Evolutionary conservation across 1,139 yeast genomes (phyloP).

Genomic region (Yamadazyma songkhlaensis): DNA sequence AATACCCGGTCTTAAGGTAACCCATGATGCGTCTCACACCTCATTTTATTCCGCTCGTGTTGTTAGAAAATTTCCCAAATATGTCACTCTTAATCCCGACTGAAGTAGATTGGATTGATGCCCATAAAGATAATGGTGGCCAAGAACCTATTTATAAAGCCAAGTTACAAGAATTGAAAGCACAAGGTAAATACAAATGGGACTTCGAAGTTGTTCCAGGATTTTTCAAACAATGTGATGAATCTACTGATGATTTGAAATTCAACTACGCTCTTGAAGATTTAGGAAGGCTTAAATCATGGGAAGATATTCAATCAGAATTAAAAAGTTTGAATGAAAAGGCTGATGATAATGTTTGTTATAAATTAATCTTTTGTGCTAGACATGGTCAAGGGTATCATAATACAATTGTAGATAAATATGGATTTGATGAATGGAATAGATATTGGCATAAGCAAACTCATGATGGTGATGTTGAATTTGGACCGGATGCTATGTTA

Average conservation of each 20-base stretch:
- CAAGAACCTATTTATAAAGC: slow-evolving; percentile 10
- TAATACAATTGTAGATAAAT: slow-evolving; percentile 55
- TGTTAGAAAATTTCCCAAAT: neutral
- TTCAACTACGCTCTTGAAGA: slow-evolving; percentile 49
- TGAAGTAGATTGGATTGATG: slow-evolving; percentile 32
- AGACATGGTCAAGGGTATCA: slow-evolving; percentile 83
- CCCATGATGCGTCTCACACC: neutral
- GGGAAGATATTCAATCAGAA: slow-evolving; percentile 43
- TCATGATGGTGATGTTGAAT: slow-evolving; percentile 53
- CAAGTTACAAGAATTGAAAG: slow-evolving; percentile 7
- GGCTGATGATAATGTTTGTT: slow-evolving; percentile 35
- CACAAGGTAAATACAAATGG: slow-evolving; percentile 28
- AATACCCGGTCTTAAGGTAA: too few relatives aligned
- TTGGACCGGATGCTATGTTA: slow-evolving; percentile 70
- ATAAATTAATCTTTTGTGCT: slow-evolving; percentile 62
- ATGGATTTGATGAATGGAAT: slow-evolving; percentile 62
- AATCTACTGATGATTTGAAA: slow-evolving; percentile 43
- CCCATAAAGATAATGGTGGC: slow-evolving; percentile 22
- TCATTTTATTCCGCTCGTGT: neutral
- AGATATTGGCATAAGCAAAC: slow-evolving; percentile 52
- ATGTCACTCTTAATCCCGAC: slow-evolving; percentile 33
- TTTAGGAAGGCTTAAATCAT: slow-evolving; percentile 45
- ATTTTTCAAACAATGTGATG: slow-evolving; percentile 52
- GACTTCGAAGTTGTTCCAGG: slow-evolving; percentile 49
- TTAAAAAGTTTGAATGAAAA: slow-evolving; percentile 36